Base-by-base conservation (phyloP, 495 filamentous ascomycete genomes). In the Penicillium pancosmium region DNA sequence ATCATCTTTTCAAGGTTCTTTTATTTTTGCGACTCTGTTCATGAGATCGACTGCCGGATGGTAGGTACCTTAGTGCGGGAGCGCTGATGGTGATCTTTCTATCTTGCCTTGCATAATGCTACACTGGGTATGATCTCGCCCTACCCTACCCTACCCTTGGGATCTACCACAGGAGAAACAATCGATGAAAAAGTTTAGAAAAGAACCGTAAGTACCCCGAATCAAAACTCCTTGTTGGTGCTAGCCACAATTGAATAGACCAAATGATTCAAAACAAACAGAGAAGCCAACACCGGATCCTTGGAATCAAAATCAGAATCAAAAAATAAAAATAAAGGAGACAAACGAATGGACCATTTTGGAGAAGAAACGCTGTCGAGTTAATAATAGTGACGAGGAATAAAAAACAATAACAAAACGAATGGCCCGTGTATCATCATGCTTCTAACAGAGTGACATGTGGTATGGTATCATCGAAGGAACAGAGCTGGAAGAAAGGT, bases 391-490 rank as follows among this genome's bases (percentile, higher is more conserved):
- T 25, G 23, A 25, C 4, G 10, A 50, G 23, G 10, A 51, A 33
- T 1, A n/a, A 7, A 25, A 36, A 35, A 34, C 36, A 27, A 31
- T 31, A 18, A 41, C 43, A 50, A 56, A 70, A 65, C 59, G 65
- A 73, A 66, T 71, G 70, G 61, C 59, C 67, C 61, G 62, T 74
- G 65, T 73, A 64, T 64, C 49, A 63, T 64, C 57, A 65, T 64
- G 61, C 63, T 65, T 72, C 69, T 72, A 70, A 69, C 67, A 67
- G 55, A 56, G 52, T 56, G 59, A 66, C 65, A 66, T 61, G 54
- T 73, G 70, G 70, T 73, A 73, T 73, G 70, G 70, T 73, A 73
- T 73, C 70, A 69, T 71, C 54, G 56, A 69, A 57, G 50, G 25
- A 55, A 55, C 23, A 55, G 49, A 19, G 49, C 49, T 51, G 49